phyloP scores from a whole-genome alignment of 805 yeast species.

The Phaffomyces thermotolerans region DNA sequence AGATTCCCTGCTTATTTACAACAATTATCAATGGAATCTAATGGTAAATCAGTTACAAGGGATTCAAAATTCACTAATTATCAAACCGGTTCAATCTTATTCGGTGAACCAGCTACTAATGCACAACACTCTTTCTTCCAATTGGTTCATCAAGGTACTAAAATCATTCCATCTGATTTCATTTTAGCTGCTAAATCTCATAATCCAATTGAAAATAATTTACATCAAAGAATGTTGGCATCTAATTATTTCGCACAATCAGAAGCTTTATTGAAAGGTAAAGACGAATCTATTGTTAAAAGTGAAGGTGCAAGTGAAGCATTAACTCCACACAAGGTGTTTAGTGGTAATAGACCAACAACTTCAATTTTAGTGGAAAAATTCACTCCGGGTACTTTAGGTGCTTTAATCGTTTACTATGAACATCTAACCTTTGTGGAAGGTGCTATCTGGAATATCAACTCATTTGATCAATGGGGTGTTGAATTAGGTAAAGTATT shows the following conservation, averaged over 20 bases:
- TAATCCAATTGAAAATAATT: constrained; percentile 90
- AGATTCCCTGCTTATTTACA: constrained; percentile 99
- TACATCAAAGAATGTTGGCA: constrained; percentile 98
- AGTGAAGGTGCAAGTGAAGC: constrained; percentile 85
- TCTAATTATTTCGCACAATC: constrained; percentile 98
- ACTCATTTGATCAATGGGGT: constrained; percentile 99
- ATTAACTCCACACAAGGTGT: constrained; percentile 90
- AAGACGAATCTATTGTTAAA: constrained; percentile 74
- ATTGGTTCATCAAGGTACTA: constrained; percentile 98
- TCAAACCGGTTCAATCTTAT: constrained; percentile 91
- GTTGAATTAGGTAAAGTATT: constrained; percentile 97
- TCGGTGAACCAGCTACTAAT: constrained; percentile 98
- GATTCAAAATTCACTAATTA: constrained; percentile 86
- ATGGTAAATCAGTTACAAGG: constrained; percentile 96
- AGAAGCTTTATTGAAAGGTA: constrained; percentile 96
- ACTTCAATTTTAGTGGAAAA: constrained; percentile 93
- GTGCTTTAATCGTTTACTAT: constrained; percentile 95
- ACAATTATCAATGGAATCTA: constrained; percentile 98
- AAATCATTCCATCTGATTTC: constrained; percentile 94
- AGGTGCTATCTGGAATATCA: constrained; percentile 99
- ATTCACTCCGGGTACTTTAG: constrained; percentile 93
- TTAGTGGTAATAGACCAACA: constrained; percentile 98
- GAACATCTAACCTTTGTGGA: constrained; percentile 96
- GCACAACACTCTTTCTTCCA: constrained; percentile 99
- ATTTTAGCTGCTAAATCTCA: constrained; percentile 95